Percentiles rank a stretch among this genome's conserved stretches.
These are phyloP conservation scores for Phlyctochytrium bullatum DNA, from an alignment of 192 early-diverging fungal species.

Conservation along the genomic window DNA sequence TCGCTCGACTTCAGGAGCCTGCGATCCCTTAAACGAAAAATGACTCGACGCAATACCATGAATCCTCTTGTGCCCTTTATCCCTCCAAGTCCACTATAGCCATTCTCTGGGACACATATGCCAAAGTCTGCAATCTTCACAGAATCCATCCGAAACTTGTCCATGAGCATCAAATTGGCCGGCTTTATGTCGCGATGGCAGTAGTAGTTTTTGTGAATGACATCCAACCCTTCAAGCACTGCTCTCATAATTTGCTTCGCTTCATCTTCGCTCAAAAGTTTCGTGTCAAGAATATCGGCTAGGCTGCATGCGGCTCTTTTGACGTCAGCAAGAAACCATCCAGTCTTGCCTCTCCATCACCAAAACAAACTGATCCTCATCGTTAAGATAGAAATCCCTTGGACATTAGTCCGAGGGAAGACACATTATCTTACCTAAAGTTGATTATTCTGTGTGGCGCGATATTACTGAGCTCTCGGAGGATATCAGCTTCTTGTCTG, in stretches of 20 bases:
- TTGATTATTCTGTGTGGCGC: neutral
- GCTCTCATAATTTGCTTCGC: constrained; percentile 34
- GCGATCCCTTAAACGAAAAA: neutral
- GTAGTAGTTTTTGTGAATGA: constrained; percentile 23
- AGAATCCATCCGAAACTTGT: constrained; percentile 23
- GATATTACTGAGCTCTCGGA: neutral
- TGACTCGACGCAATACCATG: constrained; percentile 5
- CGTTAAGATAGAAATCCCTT: neutral
- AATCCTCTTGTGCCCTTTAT: constrained; percentile 24
- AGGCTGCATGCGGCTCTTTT: neutral
- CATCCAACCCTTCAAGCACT: constrained; percentile 25
- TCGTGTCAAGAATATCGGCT: neutral
- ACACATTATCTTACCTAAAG: neutral
- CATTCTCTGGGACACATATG: constrained; percentile 32
- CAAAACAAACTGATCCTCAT: neutral
- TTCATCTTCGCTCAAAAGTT: constrained; percentile 27
- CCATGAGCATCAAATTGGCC: constrained; percentile 34
- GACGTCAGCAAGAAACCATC: neutral
- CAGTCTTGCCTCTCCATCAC: neutral
- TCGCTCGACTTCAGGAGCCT: constrained; percentile 44
- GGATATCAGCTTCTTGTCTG: neutral
- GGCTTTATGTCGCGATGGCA: constrained; percentile 43
- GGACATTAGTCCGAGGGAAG: neutral
- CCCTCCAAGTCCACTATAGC: constrained; percentile 26
- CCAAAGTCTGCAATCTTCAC: constrained; percentile 42